phyloP scores from a whole-genome alignment of 108 stramenopile species.

The Cylindrotheca closterium region DNA sequence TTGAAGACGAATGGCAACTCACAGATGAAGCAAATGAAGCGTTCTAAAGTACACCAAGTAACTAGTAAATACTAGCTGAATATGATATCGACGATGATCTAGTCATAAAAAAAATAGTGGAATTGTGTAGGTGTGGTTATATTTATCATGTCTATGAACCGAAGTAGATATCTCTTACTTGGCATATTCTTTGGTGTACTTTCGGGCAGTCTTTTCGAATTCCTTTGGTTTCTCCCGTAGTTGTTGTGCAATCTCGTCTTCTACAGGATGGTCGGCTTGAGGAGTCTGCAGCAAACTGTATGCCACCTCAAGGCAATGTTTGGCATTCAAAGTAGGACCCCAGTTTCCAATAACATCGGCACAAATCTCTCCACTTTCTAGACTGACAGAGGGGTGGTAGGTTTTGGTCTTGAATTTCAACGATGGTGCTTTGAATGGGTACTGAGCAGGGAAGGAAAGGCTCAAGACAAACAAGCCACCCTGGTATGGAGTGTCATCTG shows the following conservation, averaged over 20 bases:
- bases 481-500: slow-evolving; percentile 70
- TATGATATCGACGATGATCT: too few relatives aligned
- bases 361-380: slow-evolving; percentile 82
- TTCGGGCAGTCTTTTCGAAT: slow-evolving; percentile 65
- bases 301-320: slow-evolving; percentile 40
- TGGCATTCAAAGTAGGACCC: slow-evolving; percentile 63
- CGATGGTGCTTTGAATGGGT: slow-evolving; percentile 90
- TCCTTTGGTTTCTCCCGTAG: slow-evolving; percentile 57
- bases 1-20: slow-evolving; percentile 80
- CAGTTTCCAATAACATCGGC: slow-evolving; percentile 74
- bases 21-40: slow-evolving; percentile 81
- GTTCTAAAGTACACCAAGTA: background rate
- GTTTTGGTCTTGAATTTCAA: slow-evolving; percentile 78
- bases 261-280: slow-evolving; percentile 60
- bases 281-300: slow-evolving; percentile 50
- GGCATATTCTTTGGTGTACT: slow-evolving; percentile 61
- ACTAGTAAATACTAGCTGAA: too few relatives aligned
- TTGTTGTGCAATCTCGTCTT: slow-evolving; percentile 49
- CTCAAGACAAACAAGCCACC: slow-evolving; percentile 71
- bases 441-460: slow-evolving; percentile 72
- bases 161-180: too few relatives aligned
- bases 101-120: too few relatives aligned
- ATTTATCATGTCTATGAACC: too few relatives aligned
- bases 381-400: slow-evolving; percentile 84
- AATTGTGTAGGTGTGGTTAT: too few relatives aligned